These are phyloP conservation scores for Isoetes engelmannii DNA, from an alignment of 83 land plant genomes.

Conservation along the genomic window DNA sequence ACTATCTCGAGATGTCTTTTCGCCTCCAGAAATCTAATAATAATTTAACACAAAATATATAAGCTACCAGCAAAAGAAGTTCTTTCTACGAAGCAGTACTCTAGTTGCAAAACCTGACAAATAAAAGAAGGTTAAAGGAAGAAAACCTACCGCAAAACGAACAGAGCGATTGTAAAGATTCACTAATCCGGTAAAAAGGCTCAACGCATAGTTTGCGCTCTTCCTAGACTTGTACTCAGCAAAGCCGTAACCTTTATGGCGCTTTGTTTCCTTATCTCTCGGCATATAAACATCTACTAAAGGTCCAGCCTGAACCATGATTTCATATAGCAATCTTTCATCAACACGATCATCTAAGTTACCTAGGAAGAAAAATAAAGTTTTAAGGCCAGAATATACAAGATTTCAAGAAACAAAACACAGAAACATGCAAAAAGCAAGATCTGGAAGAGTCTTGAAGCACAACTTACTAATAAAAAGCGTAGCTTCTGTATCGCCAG, in stretches of 20 bases:
- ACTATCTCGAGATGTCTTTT: not conserved
- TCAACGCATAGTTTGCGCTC: slow-evolving; percentile 81
- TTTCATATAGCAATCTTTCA: slow-evolving; percentile 78
- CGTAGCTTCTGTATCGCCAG: too few species aligned
- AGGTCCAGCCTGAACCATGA: slow-evolving; percentile 88
- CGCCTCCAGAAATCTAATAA: slow-evolving; percentile 15
- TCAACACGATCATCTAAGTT: slow-evolving; percentile 89
- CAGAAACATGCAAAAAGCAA: too few species aligned
- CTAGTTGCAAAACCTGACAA: not conserved
- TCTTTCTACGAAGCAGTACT: not conserved
- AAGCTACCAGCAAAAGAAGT: not conserved
- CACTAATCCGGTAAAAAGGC: slow-evolving; percentile 75
- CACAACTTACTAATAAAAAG: too few species aligned
- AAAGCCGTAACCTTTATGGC: slow-evolving; percentile 79
- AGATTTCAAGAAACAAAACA: too few species aligned
- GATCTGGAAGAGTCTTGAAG: too few species aligned
- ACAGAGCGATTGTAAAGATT: slow-evolving; percentile 53
- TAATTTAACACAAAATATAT: not conserved
- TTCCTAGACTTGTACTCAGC: slow-evolving; percentile 73
- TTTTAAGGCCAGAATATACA: too few species aligned
- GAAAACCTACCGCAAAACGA: slow-evolving; percentile 56
- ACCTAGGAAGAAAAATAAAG: slow-evolving; percentile 33
- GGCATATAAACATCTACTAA: slow-evolving; percentile 73
- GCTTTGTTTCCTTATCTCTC: slow-evolving; percentile 70
- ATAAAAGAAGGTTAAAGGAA: not conserved